These are phyloP conservation scores for Ceratocystis ficicola DNA, from an alignment of 2,329 filamentous ascomycete species.

Conservation along the genomic window DNA sequence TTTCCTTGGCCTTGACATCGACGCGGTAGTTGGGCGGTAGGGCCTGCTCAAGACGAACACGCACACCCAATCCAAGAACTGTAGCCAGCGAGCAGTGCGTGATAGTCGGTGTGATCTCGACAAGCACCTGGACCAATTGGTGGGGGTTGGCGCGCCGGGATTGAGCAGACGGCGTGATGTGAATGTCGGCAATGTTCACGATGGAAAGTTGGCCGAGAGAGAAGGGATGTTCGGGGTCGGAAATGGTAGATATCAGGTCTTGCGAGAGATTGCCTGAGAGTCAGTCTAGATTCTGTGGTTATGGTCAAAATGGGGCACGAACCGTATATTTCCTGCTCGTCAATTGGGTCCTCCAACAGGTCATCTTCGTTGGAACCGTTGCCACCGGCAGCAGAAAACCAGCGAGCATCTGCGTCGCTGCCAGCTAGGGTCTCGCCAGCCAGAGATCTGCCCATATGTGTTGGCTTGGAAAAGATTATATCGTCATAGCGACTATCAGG, in stretches of 20 bases:
- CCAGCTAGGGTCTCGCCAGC: constrained; percentile 10
- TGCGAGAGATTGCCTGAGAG: background rate
- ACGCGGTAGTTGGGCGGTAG: constrained; percentile 84
- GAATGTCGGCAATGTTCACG: constrained; percentile 89
- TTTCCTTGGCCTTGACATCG: constrained; percentile 88
- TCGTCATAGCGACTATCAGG: constrained; percentile 38
- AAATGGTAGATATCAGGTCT: constrained; percentile 87
- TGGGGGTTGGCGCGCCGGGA: constrained; percentile 34
- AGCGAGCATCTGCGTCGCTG: constrained; percentile 18
- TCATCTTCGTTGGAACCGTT: constrained; percentile 44
- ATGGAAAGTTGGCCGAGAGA: constrained; percentile 88
- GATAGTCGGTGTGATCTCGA: constrained; percentile 90
- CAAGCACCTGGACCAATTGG: constrained; percentile 59
- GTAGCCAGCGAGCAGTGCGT: constrained; percentile 95
- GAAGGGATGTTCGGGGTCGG: constrained; percentile 90
- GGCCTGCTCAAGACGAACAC: constrained; percentile 80
- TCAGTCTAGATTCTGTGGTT: background rate
- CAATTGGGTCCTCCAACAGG: constrained; percentile 56
- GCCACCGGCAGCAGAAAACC: constrained; percentile 29
- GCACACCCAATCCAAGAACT: constrained; percentile 85
- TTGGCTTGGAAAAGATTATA: constrained; percentile 37
- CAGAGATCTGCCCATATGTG: constrained; percentile 33
- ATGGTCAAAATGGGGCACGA: constrained; percentile 25
- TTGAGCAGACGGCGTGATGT: constrained; percentile 44
- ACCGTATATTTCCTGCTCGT: constrained; percentile 96